Evolutionary conservation across 148 eudicot species (phyloP).

Genomic region (Rhododendron williamsianum): DNA sequence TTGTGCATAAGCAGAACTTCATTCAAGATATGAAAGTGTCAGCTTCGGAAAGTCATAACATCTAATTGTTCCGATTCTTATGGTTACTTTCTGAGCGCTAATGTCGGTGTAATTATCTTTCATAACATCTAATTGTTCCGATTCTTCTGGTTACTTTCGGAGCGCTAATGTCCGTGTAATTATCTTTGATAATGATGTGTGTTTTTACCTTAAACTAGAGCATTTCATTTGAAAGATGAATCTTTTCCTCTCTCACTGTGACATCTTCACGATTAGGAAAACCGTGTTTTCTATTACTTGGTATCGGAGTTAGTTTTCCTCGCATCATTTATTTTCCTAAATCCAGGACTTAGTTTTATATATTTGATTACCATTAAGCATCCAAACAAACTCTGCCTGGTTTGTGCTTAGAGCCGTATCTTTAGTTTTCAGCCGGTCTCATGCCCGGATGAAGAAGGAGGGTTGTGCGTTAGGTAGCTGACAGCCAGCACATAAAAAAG

Average conservation of each 20-base stretch:
- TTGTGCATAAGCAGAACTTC: neutral
- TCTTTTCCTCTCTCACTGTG: neutral
- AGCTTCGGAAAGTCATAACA: neutral
- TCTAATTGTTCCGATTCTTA: neutral
- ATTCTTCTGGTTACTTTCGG: neutral
- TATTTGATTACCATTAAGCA: too few species aligned
- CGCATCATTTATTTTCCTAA: neutral
- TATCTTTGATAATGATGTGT: neutral
- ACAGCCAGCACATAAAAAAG: too few species aligned
- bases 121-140: neutral
- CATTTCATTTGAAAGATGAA: neutral
- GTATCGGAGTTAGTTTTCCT: neutral
- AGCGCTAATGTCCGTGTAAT: neutral
- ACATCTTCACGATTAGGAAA: neutral
- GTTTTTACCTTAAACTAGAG: neutral
- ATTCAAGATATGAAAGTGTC: neutral
- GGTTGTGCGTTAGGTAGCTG: too few species aligned
- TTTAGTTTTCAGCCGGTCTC: too few species aligned
- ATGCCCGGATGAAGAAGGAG: too few species aligned
- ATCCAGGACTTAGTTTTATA: too few species aligned
- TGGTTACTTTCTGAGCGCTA: neutral
- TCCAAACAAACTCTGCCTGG: too few species aligned
- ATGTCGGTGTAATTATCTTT: neutral
- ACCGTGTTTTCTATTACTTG: neutral
- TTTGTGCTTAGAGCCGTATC: too few species aligned